Base-by-base conservation (phyloP, 108 stramenopile genomes). In the Mayamaea pseudoterrestris region DNA sequence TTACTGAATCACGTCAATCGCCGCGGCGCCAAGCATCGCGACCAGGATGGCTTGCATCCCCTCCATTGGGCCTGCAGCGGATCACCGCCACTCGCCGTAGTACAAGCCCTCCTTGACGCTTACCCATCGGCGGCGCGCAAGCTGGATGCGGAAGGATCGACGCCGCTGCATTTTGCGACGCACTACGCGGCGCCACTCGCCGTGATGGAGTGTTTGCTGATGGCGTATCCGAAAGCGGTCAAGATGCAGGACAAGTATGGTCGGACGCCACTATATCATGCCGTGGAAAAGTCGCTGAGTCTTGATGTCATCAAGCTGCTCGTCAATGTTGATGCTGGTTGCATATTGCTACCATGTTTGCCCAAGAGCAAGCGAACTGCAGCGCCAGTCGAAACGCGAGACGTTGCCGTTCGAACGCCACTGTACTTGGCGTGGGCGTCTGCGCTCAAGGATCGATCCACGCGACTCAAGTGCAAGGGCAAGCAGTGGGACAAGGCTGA, bases 61-160 rank as follows among this genome's bases (percentile, higher is more conserved):
- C 45, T 57, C 7, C 55, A 57, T 36, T 57, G 55, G 55, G 55
- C 55, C 12, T 6, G 23, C 9, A 50, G 41, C 0, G 49, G 49
- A 4, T 26, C 17, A n/a, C 49, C 58, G 2, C 48, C 58, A 1
- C 3, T 39, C 18, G 7, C 41, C 9, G 46, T 55, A 31, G 35
- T 62, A 18, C 30, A 62, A 39, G 17, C 61, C 0, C 41, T 62
- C 20, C 41, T 62, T 13, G 21, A 55, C 8, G 35, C 35, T 13
- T 62, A 55, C 25, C 61, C 53, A 2, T 44, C 44, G 24, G 53
- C 35, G 18, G 7, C 44, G 1, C 27, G 23, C 5, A 46, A 39
- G 7, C 12, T 12, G 3, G 61, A 62, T 54, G 21, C 26, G 3
- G 52, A 53, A 42, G 61, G 61, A 41, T 62, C 61, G 2, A 48